Percentiles rank a stretch among this genome's conserved stretches.
phyloP scores from a whole-genome alignment of 768 basidiomycete species.

The Nidularia pulvinata region DNA sequence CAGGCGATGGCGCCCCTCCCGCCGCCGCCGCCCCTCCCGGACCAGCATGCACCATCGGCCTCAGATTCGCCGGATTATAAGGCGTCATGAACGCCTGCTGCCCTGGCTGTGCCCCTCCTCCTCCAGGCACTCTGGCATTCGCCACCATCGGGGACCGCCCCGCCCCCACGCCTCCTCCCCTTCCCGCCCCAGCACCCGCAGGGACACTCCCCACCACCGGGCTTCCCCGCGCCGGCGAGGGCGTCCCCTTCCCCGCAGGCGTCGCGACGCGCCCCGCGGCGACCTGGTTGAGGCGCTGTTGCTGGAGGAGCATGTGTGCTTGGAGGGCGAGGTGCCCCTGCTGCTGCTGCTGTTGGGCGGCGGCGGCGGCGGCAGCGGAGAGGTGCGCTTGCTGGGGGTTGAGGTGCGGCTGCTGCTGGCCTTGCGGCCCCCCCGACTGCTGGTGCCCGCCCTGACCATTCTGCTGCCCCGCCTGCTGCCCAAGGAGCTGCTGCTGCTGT shows the following conservation, averaged over 20 bases:
- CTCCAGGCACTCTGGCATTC: too few relatives aligned
- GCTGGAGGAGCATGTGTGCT: too few relatives aligned
- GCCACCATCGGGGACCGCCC: too few relatives aligned
- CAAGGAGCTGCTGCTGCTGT: not conserved
- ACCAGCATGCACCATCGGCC: too few relatives aligned
- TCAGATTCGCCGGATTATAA: too few relatives aligned
- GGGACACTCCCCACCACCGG: not conserved
- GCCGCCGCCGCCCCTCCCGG: not conserved
- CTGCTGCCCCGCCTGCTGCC: not conserved
- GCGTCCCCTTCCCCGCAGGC: not conserved
- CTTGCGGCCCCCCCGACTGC: conserved; percentile 7
- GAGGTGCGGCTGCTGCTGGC: conserved; percentile 8
- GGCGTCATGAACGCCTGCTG: too few relatives aligned
- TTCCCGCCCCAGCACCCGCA: not conserved
- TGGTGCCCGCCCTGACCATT: not conserved
- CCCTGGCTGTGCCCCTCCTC: too few relatives aligned
- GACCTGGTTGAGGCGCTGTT: conserved; percentile 1
- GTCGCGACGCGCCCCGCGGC: too few relatives aligned
- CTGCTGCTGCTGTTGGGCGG: too few relatives aligned
- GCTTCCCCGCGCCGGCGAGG: not conserved
- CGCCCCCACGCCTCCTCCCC: conserved; percentile 7
- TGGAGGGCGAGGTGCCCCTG: too few relatives aligned
- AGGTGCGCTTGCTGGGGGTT: conserved; percentile 15
- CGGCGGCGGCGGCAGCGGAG: too few relatives aligned
- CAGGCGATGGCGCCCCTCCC: too few relatives aligned